phyloP scores from a whole-genome alignment of 1,284 basidiomycete genomes.

The Vanrija pseudolonga region DNA sequence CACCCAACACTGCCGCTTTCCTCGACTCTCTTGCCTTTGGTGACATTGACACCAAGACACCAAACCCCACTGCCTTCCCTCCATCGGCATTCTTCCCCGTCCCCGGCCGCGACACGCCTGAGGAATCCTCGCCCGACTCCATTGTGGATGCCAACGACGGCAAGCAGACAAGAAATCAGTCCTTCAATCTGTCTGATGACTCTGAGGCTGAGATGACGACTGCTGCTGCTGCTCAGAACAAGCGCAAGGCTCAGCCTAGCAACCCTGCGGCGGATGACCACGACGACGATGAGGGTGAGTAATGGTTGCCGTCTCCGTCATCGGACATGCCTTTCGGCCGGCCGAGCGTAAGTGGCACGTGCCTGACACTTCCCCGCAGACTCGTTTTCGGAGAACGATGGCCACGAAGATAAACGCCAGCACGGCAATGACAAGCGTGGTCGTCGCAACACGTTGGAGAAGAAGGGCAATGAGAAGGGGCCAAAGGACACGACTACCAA shows the following conservation, averaged over 20 bases:
- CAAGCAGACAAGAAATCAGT: background rate
- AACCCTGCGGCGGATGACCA: background rate
- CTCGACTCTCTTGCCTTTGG: slow-evolving; percentile 33
- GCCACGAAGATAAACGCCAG: slow-evolving; percentile 43
- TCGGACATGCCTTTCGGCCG: background rate
- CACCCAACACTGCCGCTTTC: slow-evolving; percentile 45
- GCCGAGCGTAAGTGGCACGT: background rate
- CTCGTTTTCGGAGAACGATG: slow-evolving; percentile 25
- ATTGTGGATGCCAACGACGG: slow-evolving; percentile 1
- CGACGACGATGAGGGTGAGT: slow-evolving; percentile 35
- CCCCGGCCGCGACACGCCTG: slow-evolving; percentile 38
- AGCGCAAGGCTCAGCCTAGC: slow-evolving; percentile 27
- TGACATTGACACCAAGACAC: slow-evolving; percentile 3
- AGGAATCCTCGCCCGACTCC: slow-evolving; percentile 35
- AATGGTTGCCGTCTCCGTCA: background rate
- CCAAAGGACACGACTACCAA: slow-evolving; percentile 28
- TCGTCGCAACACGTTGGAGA: slow-evolving; percentile 8
- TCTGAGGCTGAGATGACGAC: slow-evolving; percentile 9
- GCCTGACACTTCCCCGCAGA: slow-evolving; percentile 17
- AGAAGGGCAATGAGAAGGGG: slow-evolving; percentile 10
- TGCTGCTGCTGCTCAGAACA: slow-evolving; percentile 14
- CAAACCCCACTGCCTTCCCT: slow-evolving; percentile 30
- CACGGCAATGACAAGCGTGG: slow-evolving; percentile 19
- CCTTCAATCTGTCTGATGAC: slow-evolving; percentile 10
- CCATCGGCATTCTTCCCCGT: slow-evolving; percentile 42